These are phyloP conservation scores for Solanum hybrid DNA, from an alignment of 305 asterid genomes.

Conservation along the genomic window DNA sequence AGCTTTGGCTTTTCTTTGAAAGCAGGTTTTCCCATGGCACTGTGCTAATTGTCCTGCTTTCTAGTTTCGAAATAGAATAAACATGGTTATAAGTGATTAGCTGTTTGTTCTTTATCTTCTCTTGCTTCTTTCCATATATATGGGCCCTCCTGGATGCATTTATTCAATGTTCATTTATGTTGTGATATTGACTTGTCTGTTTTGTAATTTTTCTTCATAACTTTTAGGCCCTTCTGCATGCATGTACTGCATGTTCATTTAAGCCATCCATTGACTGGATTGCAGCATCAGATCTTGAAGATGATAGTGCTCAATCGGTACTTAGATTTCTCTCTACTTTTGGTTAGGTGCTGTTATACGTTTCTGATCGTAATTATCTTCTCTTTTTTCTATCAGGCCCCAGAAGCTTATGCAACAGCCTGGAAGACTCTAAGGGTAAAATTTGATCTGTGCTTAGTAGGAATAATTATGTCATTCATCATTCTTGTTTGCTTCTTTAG, in stretches of 20 bases:
- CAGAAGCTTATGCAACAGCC: slow-evolving; percentile 74
- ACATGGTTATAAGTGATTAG: neutral
- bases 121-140: neutral
- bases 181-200: neutral
- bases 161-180: neutral
- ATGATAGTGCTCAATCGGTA: slow-evolving; percentile 63
- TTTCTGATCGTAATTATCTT: neutral
- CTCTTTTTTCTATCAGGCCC: slow-evolving; percentile 39
- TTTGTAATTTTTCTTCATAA: neutral
- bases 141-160: neutral
- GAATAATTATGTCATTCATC: neutral
- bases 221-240: slow-evolving; percentile 84
- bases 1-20: neutral
- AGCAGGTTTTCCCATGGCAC: neutral
- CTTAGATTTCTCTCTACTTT: slow-evolving; percentile 1
- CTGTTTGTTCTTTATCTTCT: neutral
- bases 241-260: slow-evolving; percentile 77
- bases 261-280: slow-evolving; percentile 90
- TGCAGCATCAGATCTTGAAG: slow-evolving; percentile 99
- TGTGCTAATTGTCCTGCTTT: neutral
- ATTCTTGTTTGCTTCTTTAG: slow-evolving; percentile 2
- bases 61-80: neutral
- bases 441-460: neutral
- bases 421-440: slow-evolving; percentile 78
- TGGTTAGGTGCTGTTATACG: neutral